Percentiles rank a stretch among this genome's conserved stretches.
phyloP scores from a whole-genome alignment of 2,329 filamentous ascomycete genomes.

The Fusarium sp. region DNA sequence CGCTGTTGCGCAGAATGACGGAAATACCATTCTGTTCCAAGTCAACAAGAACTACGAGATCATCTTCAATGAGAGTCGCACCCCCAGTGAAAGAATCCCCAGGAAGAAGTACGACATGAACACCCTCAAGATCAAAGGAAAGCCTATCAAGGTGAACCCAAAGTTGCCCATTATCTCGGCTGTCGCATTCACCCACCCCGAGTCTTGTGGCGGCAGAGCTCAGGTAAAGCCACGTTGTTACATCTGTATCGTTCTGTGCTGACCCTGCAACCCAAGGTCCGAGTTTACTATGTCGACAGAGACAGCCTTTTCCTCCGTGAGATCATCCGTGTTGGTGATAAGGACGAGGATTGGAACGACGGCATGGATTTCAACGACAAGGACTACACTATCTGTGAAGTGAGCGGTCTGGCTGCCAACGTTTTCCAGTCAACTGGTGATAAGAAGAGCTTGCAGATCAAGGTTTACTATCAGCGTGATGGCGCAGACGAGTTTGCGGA shows the following conservation, averaged over 20 bases:
- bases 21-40: neutral
- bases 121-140: neutral
- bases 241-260: neutral
- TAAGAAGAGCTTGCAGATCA: neutral
- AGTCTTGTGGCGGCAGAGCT: neutral
- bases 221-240: neutral
- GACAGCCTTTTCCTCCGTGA: neutral
- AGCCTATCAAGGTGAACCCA: neutral
- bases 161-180: neutral
- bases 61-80: neutral
- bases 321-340: neutral
- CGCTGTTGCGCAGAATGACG: neutral
- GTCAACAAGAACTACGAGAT: neutral
- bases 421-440: neutral
- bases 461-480: neutral
- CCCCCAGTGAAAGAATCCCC: neutral
- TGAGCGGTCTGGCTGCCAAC: neutral
- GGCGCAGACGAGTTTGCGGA: neutral
- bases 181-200: neutral
- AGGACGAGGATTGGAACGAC: neutral
- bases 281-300: neutral
- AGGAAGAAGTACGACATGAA: neutral
- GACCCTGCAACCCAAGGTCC: neutral
- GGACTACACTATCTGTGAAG: neutral
- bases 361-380: neutral